Evolutionary conservation across 106 monocot species (phyloP).

Genomic region (Apostasia ramifera): DNA sequence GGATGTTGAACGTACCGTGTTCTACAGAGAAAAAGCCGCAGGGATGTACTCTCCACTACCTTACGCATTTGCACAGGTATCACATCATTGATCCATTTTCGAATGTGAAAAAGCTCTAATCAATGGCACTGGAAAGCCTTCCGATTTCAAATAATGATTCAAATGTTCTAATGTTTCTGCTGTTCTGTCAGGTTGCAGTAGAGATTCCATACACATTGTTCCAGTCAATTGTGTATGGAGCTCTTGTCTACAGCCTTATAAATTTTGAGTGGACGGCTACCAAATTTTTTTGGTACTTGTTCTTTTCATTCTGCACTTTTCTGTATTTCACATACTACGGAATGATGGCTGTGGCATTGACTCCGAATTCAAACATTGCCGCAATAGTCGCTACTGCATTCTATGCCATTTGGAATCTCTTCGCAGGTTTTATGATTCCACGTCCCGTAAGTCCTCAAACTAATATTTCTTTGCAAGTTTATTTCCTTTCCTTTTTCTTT

Average conservation of each 20-base stretch:
- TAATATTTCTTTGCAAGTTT: no score
- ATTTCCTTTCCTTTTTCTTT: no score
- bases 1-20: conserved; percentile 76
- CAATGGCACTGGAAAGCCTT: no score
- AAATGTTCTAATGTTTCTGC: not conserved
- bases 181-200: conserved; percentile 25
- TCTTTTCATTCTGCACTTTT: conserved; percentile 45
- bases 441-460: conserved; percentile 19
- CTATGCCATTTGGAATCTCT: conserved; percentile 27
- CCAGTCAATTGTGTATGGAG: conserved; percentile 33
- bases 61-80: conserved; percentile 77
- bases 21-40: conserved; percentile 82
- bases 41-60: conserved; percentile 90
- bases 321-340: conserved; percentile 54
- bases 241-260: conserved; percentile 30
- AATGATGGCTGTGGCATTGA: conserved; percentile 47
- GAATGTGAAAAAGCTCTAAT: no score
- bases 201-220: conserved; percentile 37
- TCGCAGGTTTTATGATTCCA: conserved; percentile 21
- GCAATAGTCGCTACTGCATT: conserved; percentile 21
- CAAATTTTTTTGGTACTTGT: conserved; percentile 50
- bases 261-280: conserved; percentile 32
- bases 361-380: conserved; percentile 25
- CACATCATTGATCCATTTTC: not conserved
- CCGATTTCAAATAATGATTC: not conserved